Percentiles rank a stretch among this genome's conserved stretches.
phyloP scores from a whole-genome alignment of 768 basidiomycete species.

The Boletus patriciae region DNA sequence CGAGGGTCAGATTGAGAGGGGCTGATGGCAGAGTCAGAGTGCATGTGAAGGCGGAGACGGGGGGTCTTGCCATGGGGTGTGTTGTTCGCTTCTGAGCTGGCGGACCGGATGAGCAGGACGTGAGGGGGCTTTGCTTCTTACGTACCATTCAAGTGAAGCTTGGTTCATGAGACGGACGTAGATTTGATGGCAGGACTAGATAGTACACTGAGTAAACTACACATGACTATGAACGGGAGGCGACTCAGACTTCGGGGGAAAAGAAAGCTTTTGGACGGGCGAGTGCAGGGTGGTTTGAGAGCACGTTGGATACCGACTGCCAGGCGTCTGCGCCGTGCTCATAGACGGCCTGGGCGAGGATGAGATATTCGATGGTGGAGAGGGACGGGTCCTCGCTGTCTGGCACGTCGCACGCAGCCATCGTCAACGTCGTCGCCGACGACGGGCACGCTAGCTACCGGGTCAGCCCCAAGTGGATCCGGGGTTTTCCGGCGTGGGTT shows the following conservation, averaged over 20 bases:
- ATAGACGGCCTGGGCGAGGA: conserved; percentile 85
- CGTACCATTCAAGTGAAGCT: conserved; percentile 56
- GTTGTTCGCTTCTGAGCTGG: conserved; percentile 50
- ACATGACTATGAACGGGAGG: conserved; percentile 6
- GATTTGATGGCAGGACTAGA: conserved; percentile 64
- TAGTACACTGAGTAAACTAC: conserved; percentile 19
- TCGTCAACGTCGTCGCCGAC: conserved; percentile 14
- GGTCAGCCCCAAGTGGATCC: conserved; percentile 13
- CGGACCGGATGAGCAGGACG: not conserved
- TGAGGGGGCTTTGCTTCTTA: conserved; percentile 32
- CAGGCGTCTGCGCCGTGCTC: conserved; percentile 74
- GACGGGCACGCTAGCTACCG: not conserved
- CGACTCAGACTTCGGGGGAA: conserved; percentile 56
- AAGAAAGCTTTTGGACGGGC: conserved; percentile 64
- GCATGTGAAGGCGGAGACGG: not conserved
- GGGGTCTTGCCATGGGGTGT: conserved; percentile 50
- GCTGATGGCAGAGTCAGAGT: conserved; percentile 43
- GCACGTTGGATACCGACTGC: conserved; percentile 61
- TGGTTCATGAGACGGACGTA: conserved; percentile 71
- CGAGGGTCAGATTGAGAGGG: conserved; percentile 62
- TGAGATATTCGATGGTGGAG: conserved; percentile 62
- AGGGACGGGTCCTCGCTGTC: conserved; percentile 17
- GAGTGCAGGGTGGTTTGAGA: conserved; percentile 71
- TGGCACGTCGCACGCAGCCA: conserved; percentile 3
- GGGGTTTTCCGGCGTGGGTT: conserved; percentile 15